A percentile compares a stretch with the other conserved stretches of the same genome.
These are phyloP conservation scores for Puccinia triticina DNA, from an alignment of 1,284 basidiomycete species.

Conservation along the genomic window DNA sequence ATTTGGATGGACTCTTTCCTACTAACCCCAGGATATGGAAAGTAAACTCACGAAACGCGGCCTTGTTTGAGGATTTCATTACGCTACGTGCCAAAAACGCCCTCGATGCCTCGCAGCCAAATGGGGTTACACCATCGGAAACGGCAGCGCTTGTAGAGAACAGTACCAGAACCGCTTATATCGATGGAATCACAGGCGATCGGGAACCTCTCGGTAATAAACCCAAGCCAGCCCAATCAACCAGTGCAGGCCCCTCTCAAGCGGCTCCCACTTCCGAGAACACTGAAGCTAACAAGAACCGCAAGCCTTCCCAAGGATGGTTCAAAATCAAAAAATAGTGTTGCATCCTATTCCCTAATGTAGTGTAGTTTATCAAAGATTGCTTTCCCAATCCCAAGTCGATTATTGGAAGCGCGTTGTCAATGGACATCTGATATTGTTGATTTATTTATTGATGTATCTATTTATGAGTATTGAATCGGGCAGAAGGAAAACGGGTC, in stretches of 20 bases:
- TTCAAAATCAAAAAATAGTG: conserved; percentile 23
- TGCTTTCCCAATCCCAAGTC: neutral
- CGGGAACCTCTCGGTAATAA: neutral
- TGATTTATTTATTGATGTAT: neutral
- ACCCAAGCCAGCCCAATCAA: neutral
- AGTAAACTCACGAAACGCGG: conserved; percentile 59
- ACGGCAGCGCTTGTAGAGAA: conserved; percentile 41
- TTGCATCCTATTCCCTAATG: no score
- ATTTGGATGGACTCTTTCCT: neutral
- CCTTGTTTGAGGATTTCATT: conserved; percentile 53
- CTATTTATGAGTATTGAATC: neutral
- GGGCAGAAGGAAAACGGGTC: no score
- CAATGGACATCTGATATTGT: neutral
- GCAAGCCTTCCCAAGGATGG: conserved; percentile 22
- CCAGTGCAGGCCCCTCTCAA: neutral
- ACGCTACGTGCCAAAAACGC: conserved; percentile 4
- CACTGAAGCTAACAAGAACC: conserved; percentile 1
- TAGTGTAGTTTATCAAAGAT: neutral
- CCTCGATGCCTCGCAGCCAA: neutral
- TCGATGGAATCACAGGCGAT: conserved; percentile 41
- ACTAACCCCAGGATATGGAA: conserved; percentile 55
- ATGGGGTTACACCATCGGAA: conserved; percentile 18
- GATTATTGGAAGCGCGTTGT: neutral
- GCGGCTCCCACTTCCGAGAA: neutral
- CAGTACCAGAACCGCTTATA: conserved; percentile 23